Evolutionary conservation across 129 eudicot species (phyloP), one percentile per base, ranked within the genome.

Genomic region (Tagetes patula): DNA sequence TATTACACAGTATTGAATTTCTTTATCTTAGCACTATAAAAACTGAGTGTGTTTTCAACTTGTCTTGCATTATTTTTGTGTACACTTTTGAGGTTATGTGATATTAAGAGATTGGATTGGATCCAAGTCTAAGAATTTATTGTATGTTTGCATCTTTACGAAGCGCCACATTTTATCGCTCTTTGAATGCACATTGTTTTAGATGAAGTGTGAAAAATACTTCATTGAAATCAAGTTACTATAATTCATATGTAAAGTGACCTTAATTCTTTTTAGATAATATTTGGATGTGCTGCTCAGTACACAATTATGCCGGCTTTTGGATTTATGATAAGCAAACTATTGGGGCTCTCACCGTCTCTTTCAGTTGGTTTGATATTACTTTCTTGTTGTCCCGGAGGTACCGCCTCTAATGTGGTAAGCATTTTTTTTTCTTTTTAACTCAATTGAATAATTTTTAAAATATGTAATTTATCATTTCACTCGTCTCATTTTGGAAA

Each of bases 381-480:
- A 77, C 95, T 92, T 75, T 72, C 95, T 66, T 92, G 96, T 81
- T 92, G 98, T 66, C 98, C 98, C 31, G 96, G 96, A 37, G 98
- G 98, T 7, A 92, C 98, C 32, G 98, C 96, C 62, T 92, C 98
- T 80, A 92, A 89, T 73, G 96, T 92, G 95, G 98, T 87, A 82
- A 83, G 89, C 56, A 1, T 67, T 37, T 71, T 59, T 66, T 70
- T 70, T 1, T 6, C 49, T 46, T 46, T 4, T 11, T 46, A 46
- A 46, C 8, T 0, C 30, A 14, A 14, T 14, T 53, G 59, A 53
- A 53, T 14, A 53, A 13, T 67, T 32, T 68, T 11, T 12, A 3
- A 27, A 69, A 32, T 32, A 69, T 69, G 34, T 2, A 50, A 46
- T 6, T 32, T 32, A 5, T 59, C 32, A 42, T 43, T 72, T 13